A percentile compares a stretch with the other conserved stretches of the same genome.
These are phyloP conservation scores for Rhynchosporium agropyri DNA, from an alignment of 2,329 filamentous ascomycete genomes.

Conservation along the genomic window DNA sequence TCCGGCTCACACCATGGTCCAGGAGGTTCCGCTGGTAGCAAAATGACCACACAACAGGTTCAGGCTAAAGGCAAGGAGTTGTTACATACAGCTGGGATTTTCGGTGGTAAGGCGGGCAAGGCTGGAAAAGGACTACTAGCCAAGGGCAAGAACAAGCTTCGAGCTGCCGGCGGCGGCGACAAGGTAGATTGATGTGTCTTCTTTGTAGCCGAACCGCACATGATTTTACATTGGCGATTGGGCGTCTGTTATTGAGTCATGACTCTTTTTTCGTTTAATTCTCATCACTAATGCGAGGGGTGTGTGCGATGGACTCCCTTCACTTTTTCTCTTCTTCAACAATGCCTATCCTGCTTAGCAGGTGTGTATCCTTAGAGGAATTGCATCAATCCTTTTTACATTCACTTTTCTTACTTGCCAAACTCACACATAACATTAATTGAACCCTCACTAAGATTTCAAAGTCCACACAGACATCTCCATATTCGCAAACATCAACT, in stretches of 20 bases:
- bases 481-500: slow-evolving; percentile 16
- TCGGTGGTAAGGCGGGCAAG: slow-evolving; percentile 70
- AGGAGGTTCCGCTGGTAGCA: slow-evolving; percentile 33
- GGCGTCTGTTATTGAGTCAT: slow-evolving; percentile 36
- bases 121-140: slow-evolving; percentile 89
- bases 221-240: slow-evolving; percentile 27
- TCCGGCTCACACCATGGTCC: slow-evolving; percentile 37
- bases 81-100: slow-evolving; percentile 76
- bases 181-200: slow-evolving; percentile 77
- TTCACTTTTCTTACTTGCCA: slow-evolving; percentile 38
- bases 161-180: slow-evolving; percentile 62
- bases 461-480: slow-evolving; percentile 42
- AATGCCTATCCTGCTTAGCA: slow-evolving; percentile 39
- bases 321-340: slow-evolving; percentile 30
- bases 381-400: slow-evolving; percentile 34
- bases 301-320: slow-evolving; percentile 19
- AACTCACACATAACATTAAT: slow-evolving; percentile 33
- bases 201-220: slow-evolving; percentile 41
- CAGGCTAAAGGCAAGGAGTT: slow-evolving; percentile 82
- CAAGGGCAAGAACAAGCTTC: slow-evolving; percentile 85
- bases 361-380: slow-evolving; percentile 42
- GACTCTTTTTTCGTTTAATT: slow-evolving; percentile 19
- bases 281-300: slow-evolving; percentile 37
- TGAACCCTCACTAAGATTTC: slow-evolving; percentile 40
- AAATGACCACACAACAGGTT: slow-evolving; percentile 44